Conservation (phyloP, 148 eudicot genomes). For the Rheum nobile region DNA sequence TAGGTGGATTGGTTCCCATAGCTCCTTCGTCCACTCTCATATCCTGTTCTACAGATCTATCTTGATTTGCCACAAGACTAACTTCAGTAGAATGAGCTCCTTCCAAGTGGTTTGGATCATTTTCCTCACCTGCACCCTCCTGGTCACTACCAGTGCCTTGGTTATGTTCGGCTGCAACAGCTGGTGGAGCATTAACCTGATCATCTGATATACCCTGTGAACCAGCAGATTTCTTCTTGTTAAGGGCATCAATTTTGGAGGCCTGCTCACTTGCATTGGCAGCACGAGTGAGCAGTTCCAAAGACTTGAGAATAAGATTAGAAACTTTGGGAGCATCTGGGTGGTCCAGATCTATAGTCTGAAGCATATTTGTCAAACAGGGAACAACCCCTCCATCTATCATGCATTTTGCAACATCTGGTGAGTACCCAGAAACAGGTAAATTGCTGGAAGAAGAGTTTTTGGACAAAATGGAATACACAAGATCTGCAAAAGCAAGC, state of each 20-base stretch:
- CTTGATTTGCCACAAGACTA: constrained; percentile 23
- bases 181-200: constrained; percentile 23
- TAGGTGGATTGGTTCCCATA: constrained; percentile 25
- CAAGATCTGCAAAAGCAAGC: constrained; percentile 71
- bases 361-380: constrained; percentile 68
- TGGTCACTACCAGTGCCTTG: constrained; percentile 28
- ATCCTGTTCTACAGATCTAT: constrained; percentile 48
- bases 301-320: constrained; percentile 67
- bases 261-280: constrained; percentile 82
- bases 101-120: constrained; percentile 27
- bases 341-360: constrained; percentile 84
- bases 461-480: constrained; percentile 77
- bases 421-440: constrained; percentile 88
- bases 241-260: constrained; percentile 45
- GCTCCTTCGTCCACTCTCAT: constrained; percentile 52
- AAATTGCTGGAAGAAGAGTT: constrained; percentile 65
- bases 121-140: constrained; percentile 25
- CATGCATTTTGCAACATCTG: constrained; percentile 90
- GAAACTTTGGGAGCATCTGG: constrained; percentile 93
- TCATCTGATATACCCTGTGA: constrained; percentile 40
- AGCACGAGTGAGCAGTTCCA: constrained; percentile 82
- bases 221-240: constrained; percentile 49
- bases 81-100: constrained; percentile 28
- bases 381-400: constrained; percentile 89
- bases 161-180: constrained; percentile 21